These are phyloP conservation scores for Royoungia palumana DNA, from an alignment of 768 basidiomycete species.

Conservation along the genomic window DNA sequence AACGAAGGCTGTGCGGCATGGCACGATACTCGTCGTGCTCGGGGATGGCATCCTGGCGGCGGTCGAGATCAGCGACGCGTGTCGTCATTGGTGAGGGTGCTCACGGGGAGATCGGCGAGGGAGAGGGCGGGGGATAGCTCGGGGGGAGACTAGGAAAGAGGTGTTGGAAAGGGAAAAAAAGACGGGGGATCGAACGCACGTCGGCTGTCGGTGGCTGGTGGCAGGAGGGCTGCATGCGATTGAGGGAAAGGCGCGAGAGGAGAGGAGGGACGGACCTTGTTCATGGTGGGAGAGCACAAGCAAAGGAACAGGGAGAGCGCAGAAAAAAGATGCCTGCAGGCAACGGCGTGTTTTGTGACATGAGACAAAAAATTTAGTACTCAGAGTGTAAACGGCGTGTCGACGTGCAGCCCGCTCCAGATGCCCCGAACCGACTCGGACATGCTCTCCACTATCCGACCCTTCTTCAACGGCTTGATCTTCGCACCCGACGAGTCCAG, in stretches of 20 bases:
- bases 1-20: conserved; percentile 30
- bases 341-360: conserved; percentile 33
- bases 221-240: background rate
- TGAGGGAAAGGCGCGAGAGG: background rate
- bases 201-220: conserved; percentile 21
- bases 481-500: conserved; percentile 86
- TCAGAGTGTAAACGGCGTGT: conserved; percentile 58
- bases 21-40: conserved; percentile 27
- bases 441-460: conserved; percentile 66
- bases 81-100: conserved; percentile 19
- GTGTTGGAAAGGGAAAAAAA: background rate
- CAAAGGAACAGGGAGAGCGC: background rate
- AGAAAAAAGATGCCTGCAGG: conserved; percentile 24
- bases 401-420: conserved; percentile 86
- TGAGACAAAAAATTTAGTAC: conserved; percentile 10
- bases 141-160: conserved; percentile 13
- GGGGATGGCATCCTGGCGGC: conserved; percentile 26
- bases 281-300: conserved; percentile 7
- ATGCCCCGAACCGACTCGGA: conserved; percentile 83
- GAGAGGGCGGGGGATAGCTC: conserved; percentile 24
- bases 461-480: conserved; percentile 72
- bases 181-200: conserved; percentile 11
- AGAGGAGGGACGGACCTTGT: conserved; percentile 5
- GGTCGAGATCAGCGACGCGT: conserved; percentile 19
- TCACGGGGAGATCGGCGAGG: conserved; percentile 28